Conservation (phyloP, 495 filamentous ascomycete species). For the Podospora australis region DNA sequence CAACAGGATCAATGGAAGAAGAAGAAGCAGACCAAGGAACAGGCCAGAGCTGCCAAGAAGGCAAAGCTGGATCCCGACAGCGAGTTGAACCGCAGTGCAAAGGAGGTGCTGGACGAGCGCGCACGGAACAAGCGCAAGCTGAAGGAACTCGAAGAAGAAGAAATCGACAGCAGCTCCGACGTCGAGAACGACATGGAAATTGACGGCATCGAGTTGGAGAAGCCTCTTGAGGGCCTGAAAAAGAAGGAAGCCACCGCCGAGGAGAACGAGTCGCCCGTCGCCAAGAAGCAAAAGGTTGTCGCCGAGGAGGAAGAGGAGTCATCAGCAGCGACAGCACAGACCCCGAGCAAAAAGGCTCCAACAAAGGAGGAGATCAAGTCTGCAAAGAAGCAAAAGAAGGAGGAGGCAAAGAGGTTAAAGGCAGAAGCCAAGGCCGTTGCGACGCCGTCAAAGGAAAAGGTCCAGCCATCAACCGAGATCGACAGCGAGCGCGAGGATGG, state of each 20-base stretch:
- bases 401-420: slow-evolving; percentile 15
- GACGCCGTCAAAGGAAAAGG: slow-evolving; percentile 4
- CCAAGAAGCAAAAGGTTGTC: slow-evolving; percentile 44
- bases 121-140: slow-evolving; percentile 61
- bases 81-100: slow-evolving; percentile 60
- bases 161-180: slow-evolving; percentile 24
- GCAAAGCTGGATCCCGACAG: slow-evolving; percentile 84
- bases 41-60: slow-evolving; percentile 66
- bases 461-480: slow-evolving; percentile 17
- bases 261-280: slow-evolving; percentile 36
- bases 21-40: slow-evolving; percentile 82
- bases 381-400: slow-evolving; percentile 20
- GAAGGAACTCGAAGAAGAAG: slow-evolving; percentile 24
- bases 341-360: slow-evolving; percentile 22
- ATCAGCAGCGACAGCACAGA: slow-evolving; percentile 20
- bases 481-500: slow-evolving; percentile 10
- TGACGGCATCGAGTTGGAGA: slow-evolving; percentile 45
- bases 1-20: slow-evolving; percentile 74
- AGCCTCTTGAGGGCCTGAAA: slow-evolving; percentile 48
- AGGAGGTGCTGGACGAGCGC: slow-evolving; percentile 79
- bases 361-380: slow-evolving; percentile 24
- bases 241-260: slow-evolving; percentile 40
- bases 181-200: slow-evolving; percentile 33
- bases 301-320: slow-evolving; percentile 21
- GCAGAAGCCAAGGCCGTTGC: slow-evolving; percentile 10